Evolutionary conservation across 1,284 basidiomycete genomes (phyloP).

Genomic region (Puccinia coronata): DNA sequence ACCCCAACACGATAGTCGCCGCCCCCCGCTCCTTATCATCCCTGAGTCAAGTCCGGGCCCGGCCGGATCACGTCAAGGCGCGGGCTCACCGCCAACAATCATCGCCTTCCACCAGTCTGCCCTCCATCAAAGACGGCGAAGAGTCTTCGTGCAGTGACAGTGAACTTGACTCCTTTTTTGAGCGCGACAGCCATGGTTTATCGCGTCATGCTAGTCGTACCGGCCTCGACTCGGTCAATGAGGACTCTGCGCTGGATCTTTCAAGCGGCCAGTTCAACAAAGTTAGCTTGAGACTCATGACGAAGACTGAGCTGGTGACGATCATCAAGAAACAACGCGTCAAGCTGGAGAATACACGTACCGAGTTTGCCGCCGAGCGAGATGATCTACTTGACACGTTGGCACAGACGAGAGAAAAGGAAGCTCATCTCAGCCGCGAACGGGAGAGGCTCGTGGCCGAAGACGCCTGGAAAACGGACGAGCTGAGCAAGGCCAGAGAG

Average conservation of each 20-base stretch:
- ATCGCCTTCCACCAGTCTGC: constrained; percentile 4
- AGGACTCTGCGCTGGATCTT: background rate
- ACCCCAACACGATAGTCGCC: background rate
- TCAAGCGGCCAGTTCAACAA: constrained; percentile 4
- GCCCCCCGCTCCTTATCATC: background rate
- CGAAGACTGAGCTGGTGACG: constrained; percentile 25
- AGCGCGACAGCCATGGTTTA: background rate
- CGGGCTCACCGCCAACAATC: background rate
- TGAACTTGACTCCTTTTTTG: background rate
- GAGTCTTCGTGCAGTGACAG: constrained; percentile 3
- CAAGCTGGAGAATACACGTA: background rate
- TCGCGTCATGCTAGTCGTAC: constrained; percentile 11
- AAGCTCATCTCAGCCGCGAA: background rate
- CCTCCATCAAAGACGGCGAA: background rate
- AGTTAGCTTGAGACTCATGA: constrained; percentile 17
- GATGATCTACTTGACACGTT: constrained; percentile 15
- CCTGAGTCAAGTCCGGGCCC: background rate
- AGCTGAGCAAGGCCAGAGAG: constrained; percentile 11
- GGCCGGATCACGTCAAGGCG: background rate
- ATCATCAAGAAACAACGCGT: constrained; percentile 28
- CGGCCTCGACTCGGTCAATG: constrained; percentile 7
- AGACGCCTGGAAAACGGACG: constrained; percentile 12
- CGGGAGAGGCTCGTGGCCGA: constrained; percentile 21
- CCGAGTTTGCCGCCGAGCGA: constrained; percentile 8
- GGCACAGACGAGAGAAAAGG: constrained; percentile 6